Base-by-base conservation (phyloP, 208 protist species). In the Acanthamoeba royreba region DNA sequence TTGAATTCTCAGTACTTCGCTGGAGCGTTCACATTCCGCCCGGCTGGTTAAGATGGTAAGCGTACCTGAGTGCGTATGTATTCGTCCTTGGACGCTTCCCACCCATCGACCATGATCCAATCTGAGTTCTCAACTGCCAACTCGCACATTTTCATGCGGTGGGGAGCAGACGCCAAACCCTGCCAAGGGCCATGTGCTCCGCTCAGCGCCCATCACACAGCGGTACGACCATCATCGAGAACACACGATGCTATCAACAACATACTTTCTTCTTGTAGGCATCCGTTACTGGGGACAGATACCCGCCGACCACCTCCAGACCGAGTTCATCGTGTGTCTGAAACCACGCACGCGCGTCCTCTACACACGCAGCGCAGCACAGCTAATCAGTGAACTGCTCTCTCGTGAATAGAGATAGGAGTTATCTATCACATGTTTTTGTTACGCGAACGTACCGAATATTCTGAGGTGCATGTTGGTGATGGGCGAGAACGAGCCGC, bases 391-490 rank as follows among this genome's bases (percentile, higher is more conserved):
- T 47, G 22, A 15, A 31, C n/a, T 46, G 25, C n/a, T 88, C 79
- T 49, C 5, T 88, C 35, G 28, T 33, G 17, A 19, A 55, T 19
- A 25, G 13, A 25, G 2, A 81, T 7, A 42, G 40, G 40, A 19
- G 15, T 35, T 81, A 19, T 25, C 11, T n/a, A 77, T 15, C 66
- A 77, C n/a, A 11, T 49, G 35, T 74, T 74, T 8, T 74, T 74
- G 22, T 8, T 9, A 28, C 11, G 22, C 25, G 3, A 2, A 8
- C 28, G 25, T 83, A 93, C 88, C 88, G 83, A 93, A 93, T 19
- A 93, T 47, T n/a, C 88, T 55, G 35, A 93, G 63, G 88, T 93
- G 88, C 55, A 83, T 83, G 61, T 83, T 53, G 45, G 88, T 93
- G 88, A 93, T 83, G 42, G 88, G 88, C 13, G 55, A 83, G 46